Base-by-base conservation (phyloP, 345 rosid genomes). In the Eucalyptus curtisii region DNA sequence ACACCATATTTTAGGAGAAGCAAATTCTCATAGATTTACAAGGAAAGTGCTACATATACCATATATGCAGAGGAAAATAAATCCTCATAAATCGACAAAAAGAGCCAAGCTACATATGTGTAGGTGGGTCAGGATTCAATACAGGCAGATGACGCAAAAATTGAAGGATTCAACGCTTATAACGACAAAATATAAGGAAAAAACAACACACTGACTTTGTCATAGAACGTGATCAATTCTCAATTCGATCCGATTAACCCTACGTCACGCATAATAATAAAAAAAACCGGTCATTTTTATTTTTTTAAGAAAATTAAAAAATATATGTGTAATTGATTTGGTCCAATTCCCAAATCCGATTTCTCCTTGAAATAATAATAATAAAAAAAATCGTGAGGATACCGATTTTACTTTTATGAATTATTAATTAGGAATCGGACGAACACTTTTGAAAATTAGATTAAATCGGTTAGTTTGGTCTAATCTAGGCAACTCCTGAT, bases 351-450 rank as follows among this genome's bases (percentile, higher is more conserved):
- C 22, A 50, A 17, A 50, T 50, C 4, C 1, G 22, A 17, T 50
- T 50, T 3, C 1, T 8, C 0, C 0, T 3, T 50, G 2, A 2
- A n/a, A n/a, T n/a, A n/a, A 50, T 17, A 2, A n/a, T n/a, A 6
- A 15, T 16, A 48, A 48, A 48, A 15, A 49, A 6, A 49, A 16
- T 50, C 0, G 1, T 50, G 16, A 50, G 0, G 7, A 50, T 50
- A 1, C 2, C 20, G 8, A 0, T 50, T 50, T 50, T 50, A 16
- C 1, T 19, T 19, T 52, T 1, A 19, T 4, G 4, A 52, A 52
- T 52, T 52, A 17, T 7, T 52, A 52, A 52, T 52, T 52, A 9
- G 8, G 5, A 52, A 52, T 2, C 2, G 10, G 10, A 20, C 0
- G 25, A 20, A 52, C 0, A 20, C 57, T 52, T 24, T 52, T 19